Evolutionary conservation across 2,329 filamentous ascomycete species (phyloP).

Genomic region (Colletotrichum siamense): DNA sequence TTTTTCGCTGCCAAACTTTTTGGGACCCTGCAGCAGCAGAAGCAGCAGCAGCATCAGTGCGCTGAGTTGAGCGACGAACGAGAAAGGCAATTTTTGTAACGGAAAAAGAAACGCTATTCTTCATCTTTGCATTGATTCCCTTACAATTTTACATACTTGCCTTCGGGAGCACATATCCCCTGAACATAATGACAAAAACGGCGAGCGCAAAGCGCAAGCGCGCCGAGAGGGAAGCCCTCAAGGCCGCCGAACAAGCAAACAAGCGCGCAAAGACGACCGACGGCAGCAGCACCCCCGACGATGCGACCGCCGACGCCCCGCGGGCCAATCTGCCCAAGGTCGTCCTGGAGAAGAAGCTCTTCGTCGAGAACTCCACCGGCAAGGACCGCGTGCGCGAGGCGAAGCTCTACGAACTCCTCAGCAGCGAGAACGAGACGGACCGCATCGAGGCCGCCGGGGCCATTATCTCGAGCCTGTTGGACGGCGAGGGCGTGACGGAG

Average conservation of each 20-base stretch:
- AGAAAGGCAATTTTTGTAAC: neutral
- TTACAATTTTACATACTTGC: rapidly evolving
- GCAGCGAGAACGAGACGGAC: conserved; percentile 62
- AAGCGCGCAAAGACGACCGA: conserved; percentile 32
- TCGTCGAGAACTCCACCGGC: conserved; percentile 55
- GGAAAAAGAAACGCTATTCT: neutral
- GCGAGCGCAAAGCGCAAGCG: conserved; percentile 25
- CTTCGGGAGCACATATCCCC: neutral
- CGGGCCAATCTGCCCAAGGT: conserved; percentile 26
- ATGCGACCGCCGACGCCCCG: neutral
- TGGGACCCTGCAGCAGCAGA: neutral
- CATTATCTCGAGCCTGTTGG: conserved; percentile 62
- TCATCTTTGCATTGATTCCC: neutral
- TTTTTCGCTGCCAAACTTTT: conserved; percentile 18
- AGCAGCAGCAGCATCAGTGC: neutral
- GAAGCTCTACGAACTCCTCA: conserved; percentile 64
- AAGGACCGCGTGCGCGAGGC: conserved; percentile 65
- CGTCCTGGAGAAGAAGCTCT: conserved; percentile 43
- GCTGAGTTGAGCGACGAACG: neutral
- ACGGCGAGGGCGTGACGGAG: conserved; percentile 54
- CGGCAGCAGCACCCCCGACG: neutral
- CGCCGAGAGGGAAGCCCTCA: conserved; percentile 24
- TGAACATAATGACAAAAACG: conserved; percentile 19
- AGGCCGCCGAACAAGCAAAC: conserved; percentile 13
- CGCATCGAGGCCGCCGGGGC: conserved; percentile 64